Conservation (phyloP, 192 early-diverging fungal species). For the Spinellus fusiger region DNA sequence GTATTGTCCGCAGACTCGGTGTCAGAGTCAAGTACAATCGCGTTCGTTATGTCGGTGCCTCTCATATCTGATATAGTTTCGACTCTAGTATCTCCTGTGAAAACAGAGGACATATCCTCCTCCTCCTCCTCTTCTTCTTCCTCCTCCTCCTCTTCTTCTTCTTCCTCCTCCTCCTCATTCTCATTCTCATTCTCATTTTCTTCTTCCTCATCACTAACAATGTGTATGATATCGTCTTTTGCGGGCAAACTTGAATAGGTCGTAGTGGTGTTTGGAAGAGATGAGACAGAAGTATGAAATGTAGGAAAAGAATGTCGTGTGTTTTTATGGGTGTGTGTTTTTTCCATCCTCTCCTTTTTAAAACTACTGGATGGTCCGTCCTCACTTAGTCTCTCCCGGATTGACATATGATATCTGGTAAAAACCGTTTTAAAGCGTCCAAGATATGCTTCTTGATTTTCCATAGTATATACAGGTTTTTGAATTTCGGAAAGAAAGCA, state of each 20-base stretch:
- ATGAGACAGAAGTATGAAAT: not conserved
- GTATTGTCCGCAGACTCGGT: conserved; percentile 18
- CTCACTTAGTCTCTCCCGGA: not conserved
- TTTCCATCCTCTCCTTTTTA: not conserved
- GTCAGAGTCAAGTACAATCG: not conserved
- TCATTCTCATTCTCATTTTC: conserved; percentile 67
- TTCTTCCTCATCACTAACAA: conserved; percentile 86
- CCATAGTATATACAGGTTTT: not conserved
- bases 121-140: too few species aligned
- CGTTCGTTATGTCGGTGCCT: not conserved
- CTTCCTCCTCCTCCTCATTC: too few species aligned
- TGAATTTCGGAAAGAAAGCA: not conserved
- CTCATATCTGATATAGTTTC: not conserved
- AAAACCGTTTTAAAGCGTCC: not conserved
- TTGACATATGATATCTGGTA: not conserved
- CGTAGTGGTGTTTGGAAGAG: not conserved
- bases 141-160: too few species aligned
- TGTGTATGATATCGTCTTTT: conserved; percentile 45
- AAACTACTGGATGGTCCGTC: not conserved
- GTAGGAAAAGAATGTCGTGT: not conserved
- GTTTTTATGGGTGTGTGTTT: not conserved
- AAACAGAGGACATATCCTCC: too few species aligned
- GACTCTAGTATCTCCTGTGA: not conserved
- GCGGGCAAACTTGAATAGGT: not conserved
- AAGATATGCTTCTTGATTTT: not conserved